Base-by-base conservation (phyloP, 2,329 filamentous ascomycete genomes). In the Balansia obtecta region DNA sequence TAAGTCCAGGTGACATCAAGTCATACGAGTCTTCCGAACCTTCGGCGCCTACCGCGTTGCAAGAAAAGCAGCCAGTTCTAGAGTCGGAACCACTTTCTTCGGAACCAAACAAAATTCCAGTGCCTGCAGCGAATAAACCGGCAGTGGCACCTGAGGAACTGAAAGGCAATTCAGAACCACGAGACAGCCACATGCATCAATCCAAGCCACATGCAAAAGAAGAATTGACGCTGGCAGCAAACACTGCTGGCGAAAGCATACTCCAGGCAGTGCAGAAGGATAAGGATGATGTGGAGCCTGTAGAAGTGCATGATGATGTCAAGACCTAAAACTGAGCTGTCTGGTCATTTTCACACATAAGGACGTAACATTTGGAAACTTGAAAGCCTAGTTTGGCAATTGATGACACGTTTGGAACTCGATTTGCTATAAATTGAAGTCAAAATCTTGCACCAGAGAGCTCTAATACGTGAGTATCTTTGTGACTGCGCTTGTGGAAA, bases 171-270 rank as follows among this genome's bases (percentile, higher is more conserved):
- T 20, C 49, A 39, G 52, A 46, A 48, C 12, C n/a, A 32, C 11
- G 45, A 32, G 48, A 47, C 27, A 11, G 8, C 2, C 30, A 22
- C n/a, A 15, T 16, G 12, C 18, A 52, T 9, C 16, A 49, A n/a
- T 10, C 44, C 2, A 45, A 52, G 39, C 44, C 48, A 16, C 46
- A 51, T 15, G 50, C 45, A 2, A 45, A 48, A 50, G 53, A 58
- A 18, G 58, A 65, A 40, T 67, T 71, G 59, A 67, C 68, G 0
- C 59, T 71, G 16, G 68, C 61, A 22, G 60, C 65, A 11, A 71
- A 73, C 54, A 68, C 61, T 47, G 71, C 70, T 7, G 71, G 71
- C 2, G 71, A 73, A 58, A 65, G 66, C 33, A 61, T 74, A n/a
- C 55, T 71, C 68, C 2, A 61, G 27, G 27, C 61, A 22, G 54